A percentile compares a stretch with the other conserved stretches of the same genome.
Evolutionary conservation across 169 alveolate genomes (phyloP).

Genomic region (Perkinsus chesapeaki): DNA sequence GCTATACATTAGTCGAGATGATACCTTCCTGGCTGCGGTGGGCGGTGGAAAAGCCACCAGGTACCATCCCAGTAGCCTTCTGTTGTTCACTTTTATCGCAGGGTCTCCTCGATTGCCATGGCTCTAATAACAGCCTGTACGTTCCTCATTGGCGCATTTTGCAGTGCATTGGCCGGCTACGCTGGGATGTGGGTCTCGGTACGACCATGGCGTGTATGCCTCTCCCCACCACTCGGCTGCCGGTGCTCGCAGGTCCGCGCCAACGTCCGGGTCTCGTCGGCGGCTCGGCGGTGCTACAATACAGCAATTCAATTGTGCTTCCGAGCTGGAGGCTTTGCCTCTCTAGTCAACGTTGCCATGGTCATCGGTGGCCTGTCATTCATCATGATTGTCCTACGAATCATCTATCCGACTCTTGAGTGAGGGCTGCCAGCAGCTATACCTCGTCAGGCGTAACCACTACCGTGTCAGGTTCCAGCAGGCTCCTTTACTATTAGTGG

Average conservation of each 20-base stretch:
- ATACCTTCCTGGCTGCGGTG: constrained; percentile 12
- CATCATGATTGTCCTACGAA: constrained; percentile 36
- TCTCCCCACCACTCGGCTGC: neutral
- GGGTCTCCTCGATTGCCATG: constrained; percentile 34
- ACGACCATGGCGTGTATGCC: neutral
- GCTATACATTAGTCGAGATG: constrained; percentile 47
- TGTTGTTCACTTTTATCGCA: neutral
- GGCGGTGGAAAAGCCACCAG: constrained; percentile 8
- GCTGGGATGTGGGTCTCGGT: constrained; percentile 76
- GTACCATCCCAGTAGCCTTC: constrained; percentile 19
- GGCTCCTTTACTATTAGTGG: constrained; percentile 61
- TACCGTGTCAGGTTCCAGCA: constrained; percentile 25
- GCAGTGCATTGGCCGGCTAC: constrained; percentile 66
- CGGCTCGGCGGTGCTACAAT: constrained; percentile 68
- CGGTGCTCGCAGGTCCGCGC: constrained; percentile 52
- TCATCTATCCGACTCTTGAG: constrained; percentile 32
- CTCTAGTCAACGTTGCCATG: constrained; percentile 62
- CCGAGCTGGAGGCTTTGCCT: constrained; percentile 71
- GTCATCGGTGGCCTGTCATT: constrained; percentile 64
- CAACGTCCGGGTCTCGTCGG: constrained; percentile 59
- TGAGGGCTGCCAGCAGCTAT: constrained; percentile 21
- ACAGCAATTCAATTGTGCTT: constrained; percentile 60
- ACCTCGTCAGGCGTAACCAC: neutral
- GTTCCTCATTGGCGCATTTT: constrained; percentile 60
- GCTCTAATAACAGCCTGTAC: constrained; percentile 56